Percentiles rank a stretch among this genome's conserved stretches.
Conservation (phyloP, 2,329 filamentous ascomycete genomes). For the Pyrenochaeta sp. region DNA sequence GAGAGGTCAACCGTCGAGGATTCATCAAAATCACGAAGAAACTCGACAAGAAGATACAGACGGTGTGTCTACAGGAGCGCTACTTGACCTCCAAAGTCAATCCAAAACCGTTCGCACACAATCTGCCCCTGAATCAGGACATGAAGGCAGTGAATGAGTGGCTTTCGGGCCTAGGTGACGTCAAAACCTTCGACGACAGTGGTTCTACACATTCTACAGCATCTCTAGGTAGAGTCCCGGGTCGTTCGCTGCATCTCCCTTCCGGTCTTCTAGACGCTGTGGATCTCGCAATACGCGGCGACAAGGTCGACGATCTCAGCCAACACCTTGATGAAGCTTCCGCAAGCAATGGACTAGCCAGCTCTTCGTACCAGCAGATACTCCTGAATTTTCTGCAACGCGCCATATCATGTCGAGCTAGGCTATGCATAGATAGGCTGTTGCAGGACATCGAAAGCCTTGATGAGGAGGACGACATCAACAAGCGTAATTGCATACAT, state of each 20-base stretch:
- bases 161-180: constrained; percentile 82
- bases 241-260: constrained; percentile 77
- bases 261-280: constrained; percentile 73
- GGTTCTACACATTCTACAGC: constrained; percentile 73
- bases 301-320: constrained; percentile 67
- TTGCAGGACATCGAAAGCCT: constrained; percentile 74
- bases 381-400: constrained; percentile 82
- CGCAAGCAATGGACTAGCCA: constrained; percentile 58
- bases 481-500: constrained; percentile 92
- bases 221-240: constrained; percentile 79
- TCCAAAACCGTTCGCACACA: constrained; percentile 85
- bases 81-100: constrained; percentile 94
- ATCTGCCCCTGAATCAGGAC: constrained; percentile 64
- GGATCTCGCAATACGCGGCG: constrained; percentile 74
- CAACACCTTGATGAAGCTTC: constrained; percentile 67
- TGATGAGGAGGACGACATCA: constrained; percentile 90
- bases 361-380: constrained; percentile 67
- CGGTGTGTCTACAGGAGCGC: constrained; percentile 77
- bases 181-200: constrained; percentile 77
- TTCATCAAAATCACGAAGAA: constrained; percentile 99
- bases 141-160: constrained; percentile 85
- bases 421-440: constrained; percentile 74
- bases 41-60: constrained; percentile 90
- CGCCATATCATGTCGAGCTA: constrained; percentile 74
- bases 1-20: constrained; percentile 91